phyloP scores from a whole-genome alignment of 2,329 filamentous ascomycete species.

The Aspergillus sp. region DNA sequence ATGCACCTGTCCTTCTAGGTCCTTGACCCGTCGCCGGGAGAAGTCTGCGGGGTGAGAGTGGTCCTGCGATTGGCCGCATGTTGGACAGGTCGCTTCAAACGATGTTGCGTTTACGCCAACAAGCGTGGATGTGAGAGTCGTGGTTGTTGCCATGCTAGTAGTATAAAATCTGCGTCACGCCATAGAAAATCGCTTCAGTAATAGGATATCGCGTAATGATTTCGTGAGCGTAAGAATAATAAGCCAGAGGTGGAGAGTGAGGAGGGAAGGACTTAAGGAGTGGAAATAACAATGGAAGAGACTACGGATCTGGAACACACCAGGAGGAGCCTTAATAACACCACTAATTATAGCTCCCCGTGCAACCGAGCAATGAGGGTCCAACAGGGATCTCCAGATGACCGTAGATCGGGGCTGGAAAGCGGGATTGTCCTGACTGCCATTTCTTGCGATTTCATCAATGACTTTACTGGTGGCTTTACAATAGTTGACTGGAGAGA shows the following conservation, averaged over 20 bases:
- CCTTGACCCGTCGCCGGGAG: conserved; percentile 49
- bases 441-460: background rate
- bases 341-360: background rate
- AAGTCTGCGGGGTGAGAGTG: conserved; percentile 30
- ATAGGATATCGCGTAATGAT: background rate
- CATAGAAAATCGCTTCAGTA: conserved; percentile 2
- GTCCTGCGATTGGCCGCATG: conserved; percentile 42
- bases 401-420: background rate
- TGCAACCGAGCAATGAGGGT: background rate
- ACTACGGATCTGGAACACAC: conserved; percentile 1
- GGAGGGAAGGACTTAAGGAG: conserved; percentile 5
- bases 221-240: background rate
- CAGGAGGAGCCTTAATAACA: conserved; percentile 1
- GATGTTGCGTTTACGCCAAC: conserved; percentile 34
- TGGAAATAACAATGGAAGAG: background rate
- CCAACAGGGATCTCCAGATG: background rate
- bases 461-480: background rate
- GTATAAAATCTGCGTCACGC: conserved; percentile 7
- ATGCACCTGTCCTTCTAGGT: conserved; percentile 61
- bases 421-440: background rate
- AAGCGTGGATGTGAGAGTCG: conserved; percentile 34
- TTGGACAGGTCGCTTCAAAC: conserved; percentile 40
- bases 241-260: background rate
- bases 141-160: conserved; percentile 31
- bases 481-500: background rate